Evolutionary conservation across 108 stramenopile genomes (phyloP).

Genomic region (Chaetoceros muelleri): DNA sequence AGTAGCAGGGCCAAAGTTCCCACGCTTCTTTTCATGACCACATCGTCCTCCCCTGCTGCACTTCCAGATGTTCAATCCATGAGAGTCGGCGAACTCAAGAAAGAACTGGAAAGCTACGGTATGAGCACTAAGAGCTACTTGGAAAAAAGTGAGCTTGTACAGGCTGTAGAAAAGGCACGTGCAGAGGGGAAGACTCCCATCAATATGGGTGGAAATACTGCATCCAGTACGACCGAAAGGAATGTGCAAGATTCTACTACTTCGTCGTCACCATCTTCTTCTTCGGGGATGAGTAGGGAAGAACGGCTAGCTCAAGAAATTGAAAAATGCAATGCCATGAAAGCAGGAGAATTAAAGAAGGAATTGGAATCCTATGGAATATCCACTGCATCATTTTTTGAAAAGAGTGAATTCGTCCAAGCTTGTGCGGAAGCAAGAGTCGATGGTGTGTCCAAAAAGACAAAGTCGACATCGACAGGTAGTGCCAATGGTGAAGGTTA

Average conservation of each 20-base stretch:
- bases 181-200: slow-evolving; percentile 46
- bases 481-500: slow-evolving; percentile 38
- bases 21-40: neutral
- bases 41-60: too few relatives aligned
- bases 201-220: neutral
- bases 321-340: slow-evolving; percentile 52
- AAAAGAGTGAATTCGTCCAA: slow-evolving; percentile 62
- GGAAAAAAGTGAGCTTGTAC: slow-evolving; percentile 60
- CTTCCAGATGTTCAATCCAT: slow-evolving; percentile 19
- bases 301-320: slow-evolving; percentile 46
- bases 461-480: slow-evolving; percentile 2
- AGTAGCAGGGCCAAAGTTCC: too few relatives aligned
- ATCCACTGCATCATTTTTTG: slow-evolving; percentile 50
- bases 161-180: slow-evolving; percentile 56
- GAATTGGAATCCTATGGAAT: slow-evolving; percentile 76
- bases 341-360: slow-evolving; percentile 54
- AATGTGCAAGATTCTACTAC: slow-evolving; percentile 12
- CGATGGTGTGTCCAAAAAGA: slow-evolving; percentile 46
- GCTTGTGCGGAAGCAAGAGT: slow-evolving; percentile 52
- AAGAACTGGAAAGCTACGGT: slow-evolving; percentile 70
- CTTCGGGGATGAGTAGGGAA: slow-evolving; percentile 17
- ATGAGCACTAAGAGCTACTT: slow-evolving; percentile 54
- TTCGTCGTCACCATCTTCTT: slow-evolving; percentile 15
- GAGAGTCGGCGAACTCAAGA: slow-evolving; percentile 58
- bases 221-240: neutral